Evolutionary conservation across 441 rosid species (phyloP).

Genomic region (Daphne laureola): DNA sequence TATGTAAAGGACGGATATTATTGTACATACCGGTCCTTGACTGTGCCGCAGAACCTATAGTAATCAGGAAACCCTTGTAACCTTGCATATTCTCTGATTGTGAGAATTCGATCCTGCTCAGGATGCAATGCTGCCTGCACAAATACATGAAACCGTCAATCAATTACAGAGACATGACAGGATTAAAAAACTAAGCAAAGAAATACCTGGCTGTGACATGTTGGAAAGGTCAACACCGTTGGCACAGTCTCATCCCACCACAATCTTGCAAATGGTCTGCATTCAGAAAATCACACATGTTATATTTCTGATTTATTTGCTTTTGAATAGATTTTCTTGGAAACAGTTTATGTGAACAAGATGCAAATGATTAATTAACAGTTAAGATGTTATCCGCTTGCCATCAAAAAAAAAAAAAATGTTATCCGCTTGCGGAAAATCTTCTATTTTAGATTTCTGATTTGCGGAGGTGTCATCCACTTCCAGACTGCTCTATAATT

Average conservation of each 20-base stretch:
- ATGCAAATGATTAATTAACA: too few species aligned
- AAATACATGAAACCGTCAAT: constrained; percentile 11
- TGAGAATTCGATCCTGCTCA: constrained; percentile 86
- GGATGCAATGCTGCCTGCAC: constrained; percentile 73
- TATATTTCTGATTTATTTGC: too few species aligned
- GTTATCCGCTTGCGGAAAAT: too few species aligned
- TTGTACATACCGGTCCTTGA: constrained; percentile 56
- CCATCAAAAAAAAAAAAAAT: too few species aligned
- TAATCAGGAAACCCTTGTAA: constrained; percentile 97
- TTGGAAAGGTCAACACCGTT: constrained; percentile 64
- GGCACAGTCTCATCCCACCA: constrained; percentile 99
- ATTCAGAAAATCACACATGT: neutral
- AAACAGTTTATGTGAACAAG: too few species aligned
- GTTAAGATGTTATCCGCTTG: too few species aligned
- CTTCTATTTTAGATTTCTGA: constrained; percentile 3
- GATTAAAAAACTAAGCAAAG: constrained; percentile 11
- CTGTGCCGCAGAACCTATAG: constrained; percentile 69
- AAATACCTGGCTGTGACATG: constrained; percentile 59
- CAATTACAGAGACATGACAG: constrained; percentile 1
- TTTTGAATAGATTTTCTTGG: too few species aligned
- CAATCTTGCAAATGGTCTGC: constrained; percentile 80
- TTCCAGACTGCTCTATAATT: too few species aligned
- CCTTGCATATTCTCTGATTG: constrained; percentile 79
- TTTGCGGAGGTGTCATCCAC: too few species aligned
- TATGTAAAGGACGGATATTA: constrained; percentile 4